Evolutionary conservation across 208 protist genomes (phyloP).

Genomic region (Wallacemonas sp.): DNA sequence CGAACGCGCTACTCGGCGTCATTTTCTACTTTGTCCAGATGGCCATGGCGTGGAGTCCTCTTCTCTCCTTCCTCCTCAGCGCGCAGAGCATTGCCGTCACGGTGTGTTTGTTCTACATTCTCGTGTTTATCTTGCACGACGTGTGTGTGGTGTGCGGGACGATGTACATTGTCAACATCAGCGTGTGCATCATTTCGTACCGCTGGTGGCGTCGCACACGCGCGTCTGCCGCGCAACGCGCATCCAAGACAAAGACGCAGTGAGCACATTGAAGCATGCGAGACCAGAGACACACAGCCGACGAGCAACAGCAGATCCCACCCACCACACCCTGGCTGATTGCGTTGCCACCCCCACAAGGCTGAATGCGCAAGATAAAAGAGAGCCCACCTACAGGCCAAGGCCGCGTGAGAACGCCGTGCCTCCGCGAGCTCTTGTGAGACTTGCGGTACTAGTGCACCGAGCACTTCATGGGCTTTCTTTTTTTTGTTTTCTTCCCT

Average conservation of each 20-base stretch:
- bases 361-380: too few relatives aligned
- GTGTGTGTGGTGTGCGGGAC: conserved; percentile 70
- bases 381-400: too few relatives aligned
- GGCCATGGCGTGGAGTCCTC: conserved; percentile 24
- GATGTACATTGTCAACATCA: conserved; percentile 76
- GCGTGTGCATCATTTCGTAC: conserved; percentile 32
- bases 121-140: conserved; percentile 52
- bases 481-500: too few relatives aligned
- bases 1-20: conserved; percentile 64
- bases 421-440: too few relatives aligned
- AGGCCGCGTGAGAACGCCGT: too few relatives aligned
- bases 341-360: too few relatives aligned
- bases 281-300: neutral
- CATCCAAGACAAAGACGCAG: neutral
- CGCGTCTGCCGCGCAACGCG: neutral
- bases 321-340: too few relatives aligned
- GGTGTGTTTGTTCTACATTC: conserved; percentile 44
- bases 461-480: too few relatives aligned
- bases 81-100: conserved; percentile 32
- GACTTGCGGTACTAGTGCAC: too few relatives aligned
- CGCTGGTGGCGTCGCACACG: conserved; percentile 26
- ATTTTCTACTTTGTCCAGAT: conserved; percentile 56
- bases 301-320: too few relatives aligned
- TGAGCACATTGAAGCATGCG: neutral
- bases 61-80: conserved; percentile 43